phyloP scores from a whole-genome alignment of 2,329 filamentous ascomycete genomes.

The Aspergillus costaricaensis region DNA sequence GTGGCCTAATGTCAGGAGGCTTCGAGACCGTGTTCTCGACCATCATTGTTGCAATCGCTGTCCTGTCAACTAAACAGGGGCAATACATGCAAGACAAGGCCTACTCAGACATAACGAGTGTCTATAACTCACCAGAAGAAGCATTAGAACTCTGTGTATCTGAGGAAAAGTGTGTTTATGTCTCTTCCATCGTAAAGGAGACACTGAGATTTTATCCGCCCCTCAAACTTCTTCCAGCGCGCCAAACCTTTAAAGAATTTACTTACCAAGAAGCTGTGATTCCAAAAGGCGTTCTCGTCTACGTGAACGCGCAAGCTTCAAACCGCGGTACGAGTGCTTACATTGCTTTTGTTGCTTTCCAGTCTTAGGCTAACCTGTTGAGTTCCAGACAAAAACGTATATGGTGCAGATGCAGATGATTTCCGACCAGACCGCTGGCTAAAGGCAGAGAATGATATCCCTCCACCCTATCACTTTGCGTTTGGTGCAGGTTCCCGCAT shows the following conservation, averaged over 20 bases:
- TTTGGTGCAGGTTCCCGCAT: neutral
- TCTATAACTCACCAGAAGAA: neutral
- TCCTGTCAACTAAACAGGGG: neutral
- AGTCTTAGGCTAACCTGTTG: no score
- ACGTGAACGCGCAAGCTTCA: neutral
- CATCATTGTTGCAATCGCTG: neutral
- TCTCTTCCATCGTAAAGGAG: neutral
- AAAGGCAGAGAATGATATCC: neutral
- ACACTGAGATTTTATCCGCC: neutral
- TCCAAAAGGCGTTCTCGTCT: neutral
- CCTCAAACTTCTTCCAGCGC: neutral
- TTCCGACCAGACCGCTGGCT: neutral
- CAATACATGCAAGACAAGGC: neutral
- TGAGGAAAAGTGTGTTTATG: neutral
- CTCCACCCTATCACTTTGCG: neutral
- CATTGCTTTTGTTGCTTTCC: no score
- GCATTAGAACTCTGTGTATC: neutral
- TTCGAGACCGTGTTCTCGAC: neutral
- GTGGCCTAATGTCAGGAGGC: neutral
- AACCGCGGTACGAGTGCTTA: neutral
- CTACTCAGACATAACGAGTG: neutral
- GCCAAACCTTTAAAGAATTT: neutral
- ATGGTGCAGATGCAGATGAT: neutral
- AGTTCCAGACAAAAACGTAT: neutral
- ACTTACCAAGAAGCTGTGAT: neutral